Percentiles rank a stretch among this genome's conserved stretches.
Conservation (phyloP, 345 rosid species). For the Atalantia buxifolia region DNA sequence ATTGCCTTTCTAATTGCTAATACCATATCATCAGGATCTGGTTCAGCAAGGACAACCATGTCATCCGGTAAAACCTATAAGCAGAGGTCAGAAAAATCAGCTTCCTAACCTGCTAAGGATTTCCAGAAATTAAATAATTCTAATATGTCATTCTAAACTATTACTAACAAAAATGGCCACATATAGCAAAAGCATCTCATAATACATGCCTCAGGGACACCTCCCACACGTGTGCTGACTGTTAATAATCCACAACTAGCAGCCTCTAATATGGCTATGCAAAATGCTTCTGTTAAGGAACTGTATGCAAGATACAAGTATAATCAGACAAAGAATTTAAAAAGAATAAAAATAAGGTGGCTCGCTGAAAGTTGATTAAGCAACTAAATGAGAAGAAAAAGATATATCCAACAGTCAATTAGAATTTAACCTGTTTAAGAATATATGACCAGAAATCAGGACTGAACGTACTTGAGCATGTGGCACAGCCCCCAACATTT, state of each 20-base stretch:
- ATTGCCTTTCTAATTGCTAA: constrained; percentile 74
- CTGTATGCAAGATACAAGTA: constrained; percentile 41
- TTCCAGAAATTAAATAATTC: constrained; percentile 1
- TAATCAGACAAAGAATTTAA: background rate
- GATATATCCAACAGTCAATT: background rate
- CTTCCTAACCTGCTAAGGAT: background rate
- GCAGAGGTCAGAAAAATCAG: background rate
- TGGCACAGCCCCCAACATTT: constrained; percentile 91
- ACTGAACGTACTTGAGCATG: constrained; percentile 86
- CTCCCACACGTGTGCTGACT: constrained; percentile 94
- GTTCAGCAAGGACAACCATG: constrained; percentile 93
- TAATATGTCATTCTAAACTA: background rate
- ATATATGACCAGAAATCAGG: constrained; percentile 80
- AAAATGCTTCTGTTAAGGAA: constrained; percentile 97
- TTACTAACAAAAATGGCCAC: background rate
- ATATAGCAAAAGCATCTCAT: background rate
- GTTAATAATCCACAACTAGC: constrained; percentile 97
- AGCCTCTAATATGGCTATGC: constrained; percentile 97
- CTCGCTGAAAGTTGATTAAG: background rate
- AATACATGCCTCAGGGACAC: constrained; percentile 87
- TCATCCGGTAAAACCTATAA: constrained; percentile 91
- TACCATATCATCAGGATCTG: constrained; percentile 95
- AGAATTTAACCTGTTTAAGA: constrained; percentile 64
- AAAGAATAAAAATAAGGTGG: background rate
- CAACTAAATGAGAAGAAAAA: background rate